Evolutionary conservation across 768 basidiomycete genomes (phyloP), one percentile per base, ranked within the genome.

Genomic region (Xanthoconium purpureum): DNA sequence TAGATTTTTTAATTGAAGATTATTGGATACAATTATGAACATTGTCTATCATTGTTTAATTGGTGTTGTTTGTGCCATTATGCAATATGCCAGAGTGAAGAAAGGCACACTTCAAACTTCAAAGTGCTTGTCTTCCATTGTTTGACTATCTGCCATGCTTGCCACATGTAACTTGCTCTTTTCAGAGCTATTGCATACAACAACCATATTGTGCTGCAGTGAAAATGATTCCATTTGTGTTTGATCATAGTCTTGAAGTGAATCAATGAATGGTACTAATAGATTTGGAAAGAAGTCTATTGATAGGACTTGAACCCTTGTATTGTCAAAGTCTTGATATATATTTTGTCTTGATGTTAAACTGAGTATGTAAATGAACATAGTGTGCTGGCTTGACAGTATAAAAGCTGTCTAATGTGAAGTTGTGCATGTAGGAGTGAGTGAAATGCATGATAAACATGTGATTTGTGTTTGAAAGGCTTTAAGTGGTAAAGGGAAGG

Each of bases 231-330:
- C 95, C 55, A 97, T 92, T 64, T 90, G 87, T 0, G 88, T 92
- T 67, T 93, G 89, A 77, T 93, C 91, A 58, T 89, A 83, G 69
- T 92, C 89, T 91, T 62, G 57, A 20, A 33, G 37, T 20, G 36
- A 57, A 57, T 66, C 39, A 52, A 50, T n/a, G 24, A 46, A 42
- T 17, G 46, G 12, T 8, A 40, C 15, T 33, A n/a, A n/a, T 9
- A 10, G 28, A 49, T 38, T 44, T 8, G 18, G 35, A 32, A 29
- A 46, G 40, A 50, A 43, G 39, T 28, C 18, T 36, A 71, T 82
- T 63, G 67, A 89, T 89, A 99, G n/a, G 94, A 97, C 75, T 99
- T 99, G 82, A 99, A 98, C 56, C 95, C 95, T 73, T 93, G 88
- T 55, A 94, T 89, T 1, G 92, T 93, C 32, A 94, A 74, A 18